phyloP scores from a whole-genome alignment of 2,329 filamentous ascomycete genomes.

The Ilyonectria destructans region DNA sequence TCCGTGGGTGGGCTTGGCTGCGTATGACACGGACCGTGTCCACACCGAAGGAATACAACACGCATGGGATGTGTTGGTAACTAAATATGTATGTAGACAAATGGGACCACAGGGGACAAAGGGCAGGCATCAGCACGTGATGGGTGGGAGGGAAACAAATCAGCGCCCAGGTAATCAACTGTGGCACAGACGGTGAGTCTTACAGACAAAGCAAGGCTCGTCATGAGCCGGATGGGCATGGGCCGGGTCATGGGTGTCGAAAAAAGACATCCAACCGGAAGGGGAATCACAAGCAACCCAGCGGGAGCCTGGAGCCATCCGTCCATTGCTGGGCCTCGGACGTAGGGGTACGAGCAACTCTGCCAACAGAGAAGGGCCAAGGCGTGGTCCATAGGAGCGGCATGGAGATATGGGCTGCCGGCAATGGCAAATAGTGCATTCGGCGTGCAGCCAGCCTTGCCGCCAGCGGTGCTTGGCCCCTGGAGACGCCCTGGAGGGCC shows the following conservation, averaged over 20 bases:
- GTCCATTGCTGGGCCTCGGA: slow-evolving; percentile 38
- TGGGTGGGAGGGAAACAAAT: slow-evolving; percentile 5
- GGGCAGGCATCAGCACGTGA: background rate
- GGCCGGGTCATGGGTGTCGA: slow-evolving; percentile 20
- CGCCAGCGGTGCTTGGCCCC: background rate
- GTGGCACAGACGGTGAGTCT: background rate
- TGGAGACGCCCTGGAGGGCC: slow-evolving; percentile 21
- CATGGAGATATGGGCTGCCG: slow-evolving; percentile 31
- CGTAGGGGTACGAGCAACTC: slow-evolving; percentile 34
- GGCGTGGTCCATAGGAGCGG: slow-evolving; percentile 14
- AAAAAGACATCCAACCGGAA: slow-evolving; percentile 30
- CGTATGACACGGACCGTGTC: slow-evolving; percentile 23
- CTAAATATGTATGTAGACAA: background rate
- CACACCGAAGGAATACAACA: slow-evolving; percentile 26
- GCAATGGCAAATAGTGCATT: slow-evolving; percentile 22
- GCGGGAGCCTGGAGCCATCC: slow-evolving; percentile 26
- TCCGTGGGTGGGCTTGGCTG: slow-evolving; percentile 31
- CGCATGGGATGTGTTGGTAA: slow-evolving; percentile 3
- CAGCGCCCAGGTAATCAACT: slow-evolving; percentile 7
- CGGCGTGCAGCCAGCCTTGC: slow-evolving; percentile 28
- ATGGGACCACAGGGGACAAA: background rate
- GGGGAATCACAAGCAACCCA: slow-evolving; percentile 18
- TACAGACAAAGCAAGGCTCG: slow-evolving; percentile 7
- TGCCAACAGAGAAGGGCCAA: background rate
- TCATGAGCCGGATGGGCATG: slow-evolving; percentile 16